Percentiles rank a stretch among this genome's conserved stretches.
Conservation (phyloP, 208 protist genomes). For the Angomonas desouzai region DNA sequence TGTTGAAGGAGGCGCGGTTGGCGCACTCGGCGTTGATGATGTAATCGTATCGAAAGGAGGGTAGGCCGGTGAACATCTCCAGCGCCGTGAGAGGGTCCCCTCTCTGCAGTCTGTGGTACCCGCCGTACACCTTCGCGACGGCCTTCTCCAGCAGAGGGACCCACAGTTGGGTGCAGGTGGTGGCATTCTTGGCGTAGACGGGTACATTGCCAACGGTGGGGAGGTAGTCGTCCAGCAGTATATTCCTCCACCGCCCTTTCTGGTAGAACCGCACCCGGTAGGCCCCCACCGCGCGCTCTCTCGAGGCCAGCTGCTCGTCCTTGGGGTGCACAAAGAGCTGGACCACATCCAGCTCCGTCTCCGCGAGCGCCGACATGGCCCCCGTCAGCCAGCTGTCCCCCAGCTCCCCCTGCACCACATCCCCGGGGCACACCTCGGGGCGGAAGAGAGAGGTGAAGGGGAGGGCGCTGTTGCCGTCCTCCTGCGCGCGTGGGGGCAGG, state of each 20-base stretch:
- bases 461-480: constrained; percentile 19
- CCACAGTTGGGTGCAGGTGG: constrained; percentile 67
- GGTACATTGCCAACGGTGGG: constrained; percentile 30
- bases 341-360: constrained; percentile 26
- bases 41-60: constrained; percentile 32
- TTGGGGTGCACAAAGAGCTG: constrained; percentile 36
- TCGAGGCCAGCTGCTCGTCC: constrained; percentile 7
- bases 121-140: constrained; percentile 65
- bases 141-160: constrained; percentile 78
- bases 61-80: constrained; percentile 49
- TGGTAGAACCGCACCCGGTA: constrained; percentile 64
- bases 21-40: not conserved
- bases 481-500: not conserved
- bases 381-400: constrained; percentile 68
- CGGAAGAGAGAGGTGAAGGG: constrained; percentile 30
- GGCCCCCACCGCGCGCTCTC: constrained; percentile 43
- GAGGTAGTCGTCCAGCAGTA: constrained; percentile 75
- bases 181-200: constrained; percentile 34
- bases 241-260: constrained; percentile 59
- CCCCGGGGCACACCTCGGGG: constrained; percentile 24
- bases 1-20: not conserved
- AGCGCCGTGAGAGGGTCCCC: constrained; percentile 63
- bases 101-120: constrained; percentile 48
- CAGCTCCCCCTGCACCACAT: constrained; percentile 40
- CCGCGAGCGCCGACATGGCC: constrained; percentile 47